phyloP scores from a whole-genome alignment of 805 yeast genomes.

The Nakazawaea laoshanensis region DNA sequence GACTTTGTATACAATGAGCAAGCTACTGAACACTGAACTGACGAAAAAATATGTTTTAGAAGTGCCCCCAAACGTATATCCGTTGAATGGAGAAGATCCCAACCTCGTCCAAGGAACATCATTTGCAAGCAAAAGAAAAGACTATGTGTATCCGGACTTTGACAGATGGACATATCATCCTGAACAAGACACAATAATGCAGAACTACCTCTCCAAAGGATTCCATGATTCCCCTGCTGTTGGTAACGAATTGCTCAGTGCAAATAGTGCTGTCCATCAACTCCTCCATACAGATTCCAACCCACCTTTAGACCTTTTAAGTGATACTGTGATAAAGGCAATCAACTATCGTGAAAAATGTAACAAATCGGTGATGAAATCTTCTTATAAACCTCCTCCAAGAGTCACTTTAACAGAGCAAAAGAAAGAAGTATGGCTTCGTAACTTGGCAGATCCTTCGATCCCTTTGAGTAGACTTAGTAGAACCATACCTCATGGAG shows the following conservation, averaged over 20 bases:
- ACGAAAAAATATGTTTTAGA: conserved; percentile 5
- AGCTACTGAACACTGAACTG: not conserved
- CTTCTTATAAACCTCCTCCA: conserved; percentile 73
- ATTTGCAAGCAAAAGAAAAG: conserved; percentile 8
- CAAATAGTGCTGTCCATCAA: conserved; percentile 45
- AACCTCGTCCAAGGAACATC: conserved; percentile 1
- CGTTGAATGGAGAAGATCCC: conserved; percentile 18
- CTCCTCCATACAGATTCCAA: conserved; percentile 15
- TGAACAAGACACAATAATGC: conserved; percentile 45
- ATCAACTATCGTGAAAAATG: conserved; percentile 35
- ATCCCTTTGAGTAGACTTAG: conserved; percentile 63
- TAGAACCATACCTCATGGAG: conserved; percentile 84
- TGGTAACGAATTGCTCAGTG: conserved; percentile 61
- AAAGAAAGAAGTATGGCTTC: conserved; percentile 79
- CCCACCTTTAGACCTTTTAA: conserved; percentile 27
- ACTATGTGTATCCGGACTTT: conserved; percentile 54
- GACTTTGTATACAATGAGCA: conserved; percentile 3
- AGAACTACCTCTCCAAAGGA: conserved; percentile 60
- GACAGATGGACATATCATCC: conserved; percentile 58
- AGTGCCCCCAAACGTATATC: conserved; percentile 21
- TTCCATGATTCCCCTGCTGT: conserved; percentile 56
- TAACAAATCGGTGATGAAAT: conserved; percentile 36
- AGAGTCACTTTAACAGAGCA: conserved; percentile 86
- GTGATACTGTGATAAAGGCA: conserved; percentile 41
- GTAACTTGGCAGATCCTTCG: conserved; percentile 61